These are phyloP conservation scores for Aciculosporium take DNA, from an alignment of 2,329 filamentous ascomycete species.

Conservation along the genomic window DNA sequence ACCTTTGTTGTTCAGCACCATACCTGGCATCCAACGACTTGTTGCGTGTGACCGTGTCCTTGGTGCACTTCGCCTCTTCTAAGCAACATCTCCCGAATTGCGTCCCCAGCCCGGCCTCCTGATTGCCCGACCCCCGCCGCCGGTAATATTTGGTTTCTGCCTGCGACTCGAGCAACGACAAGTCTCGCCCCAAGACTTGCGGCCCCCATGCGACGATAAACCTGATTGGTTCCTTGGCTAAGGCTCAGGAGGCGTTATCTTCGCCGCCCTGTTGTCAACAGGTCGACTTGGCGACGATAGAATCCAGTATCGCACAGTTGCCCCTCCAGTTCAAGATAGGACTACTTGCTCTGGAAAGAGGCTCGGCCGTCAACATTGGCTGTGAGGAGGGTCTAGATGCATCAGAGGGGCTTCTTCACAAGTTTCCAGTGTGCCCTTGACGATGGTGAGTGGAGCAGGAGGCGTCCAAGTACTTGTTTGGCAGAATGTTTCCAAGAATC, in stretches of 20 bases:
- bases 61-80: background rate
- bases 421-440: conserved; percentile 26
- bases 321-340: conserved; percentile 17
- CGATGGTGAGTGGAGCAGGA: conserved; percentile 31
- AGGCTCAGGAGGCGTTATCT: conserved; percentile 20
- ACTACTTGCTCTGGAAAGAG: background rate
- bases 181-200: background rate
- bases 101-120: background rate
- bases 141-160: background rate
- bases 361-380: conserved; percentile 12
- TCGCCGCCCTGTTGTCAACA: conserved; percentile 13
- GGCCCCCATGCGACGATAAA: conserved; percentile 20
- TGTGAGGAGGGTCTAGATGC: conserved; percentile 17
- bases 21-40: background rate
- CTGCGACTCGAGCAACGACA: conserved; percentile 1
- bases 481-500: background rate
- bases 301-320: conserved; percentile 13
- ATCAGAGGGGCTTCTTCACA: conserved; percentile 19
- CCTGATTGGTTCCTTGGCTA: conserved; percentile 11
- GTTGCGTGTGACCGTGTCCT: background rate
- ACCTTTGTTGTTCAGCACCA: background rate
- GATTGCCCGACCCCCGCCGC: background rate
- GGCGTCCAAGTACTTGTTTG: background rate
- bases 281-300: conserved; percentile 9
- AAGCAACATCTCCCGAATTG: background rate